Evolutionary conservation across 305 asterid genomes (phyloP).

Genomic region (Solanum hybrid): DNA sequence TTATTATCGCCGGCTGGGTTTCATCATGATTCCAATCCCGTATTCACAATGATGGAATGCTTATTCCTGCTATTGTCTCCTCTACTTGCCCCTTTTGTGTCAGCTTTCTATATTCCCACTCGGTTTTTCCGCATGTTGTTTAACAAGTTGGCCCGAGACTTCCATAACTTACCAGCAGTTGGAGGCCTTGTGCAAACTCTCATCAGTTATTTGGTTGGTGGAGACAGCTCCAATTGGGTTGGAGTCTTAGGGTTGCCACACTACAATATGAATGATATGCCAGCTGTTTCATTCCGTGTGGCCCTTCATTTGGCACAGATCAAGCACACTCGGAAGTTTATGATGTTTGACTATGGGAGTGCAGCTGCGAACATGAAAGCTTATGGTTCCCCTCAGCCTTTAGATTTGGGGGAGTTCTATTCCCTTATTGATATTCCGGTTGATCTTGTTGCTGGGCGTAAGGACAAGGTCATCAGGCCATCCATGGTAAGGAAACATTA

Average conservation of each 20-base stretch:
- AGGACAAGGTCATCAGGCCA: constrained; percentile 74
- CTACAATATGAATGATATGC: constrained; percentile 98
- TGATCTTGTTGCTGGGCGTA: constrained; percentile 88
- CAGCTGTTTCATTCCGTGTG: constrained; percentile 78
- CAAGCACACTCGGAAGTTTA: constrained; percentile 60
- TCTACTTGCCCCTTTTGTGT: constrained; percentile 41
- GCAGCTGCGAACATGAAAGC: constrained; percentile 53
- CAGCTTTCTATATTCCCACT: constrained; percentile 95
- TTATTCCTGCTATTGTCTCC: constrained; percentile 54
- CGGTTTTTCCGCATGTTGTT: constrained; percentile 87
- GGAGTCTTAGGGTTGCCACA: constrained; percentile 86
- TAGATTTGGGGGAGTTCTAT: constrained; percentile 71
- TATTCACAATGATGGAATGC: constrained; percentile 48
- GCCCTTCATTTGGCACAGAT: constrained; percentile 86
- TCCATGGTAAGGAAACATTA: constrained; percentile 86
- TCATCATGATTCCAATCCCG: constrained; percentile 60
- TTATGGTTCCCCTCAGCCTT: constrained; percentile 68
- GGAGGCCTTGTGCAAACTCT: constrained; percentile 98
- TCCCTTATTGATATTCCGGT: constrained; percentile 71
- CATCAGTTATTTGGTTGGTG: constrained; percentile 84
- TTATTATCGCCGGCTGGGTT: constrained; percentile 97
- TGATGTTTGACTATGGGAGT: constrained; percentile 83
- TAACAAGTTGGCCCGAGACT: constrained; percentile 87
- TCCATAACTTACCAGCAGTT: constrained; percentile 94
- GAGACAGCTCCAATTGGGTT: constrained; percentile 98